These are phyloP conservation scores for Quercus berberidifolia DNA, from an alignment of 306 rosid genomes.

Conservation along the genomic window DNA sequence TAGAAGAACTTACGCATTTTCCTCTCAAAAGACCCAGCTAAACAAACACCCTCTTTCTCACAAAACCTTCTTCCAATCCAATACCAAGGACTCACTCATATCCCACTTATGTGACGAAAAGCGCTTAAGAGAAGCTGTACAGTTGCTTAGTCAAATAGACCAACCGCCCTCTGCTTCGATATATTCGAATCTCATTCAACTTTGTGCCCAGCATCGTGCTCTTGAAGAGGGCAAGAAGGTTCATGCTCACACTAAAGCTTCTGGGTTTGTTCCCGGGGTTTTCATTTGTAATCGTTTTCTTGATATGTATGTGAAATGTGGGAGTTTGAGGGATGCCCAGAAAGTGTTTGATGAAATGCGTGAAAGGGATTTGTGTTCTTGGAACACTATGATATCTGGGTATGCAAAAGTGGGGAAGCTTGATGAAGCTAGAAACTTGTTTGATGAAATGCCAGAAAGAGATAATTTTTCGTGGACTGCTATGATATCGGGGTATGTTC, in stretches of 20 bases:
- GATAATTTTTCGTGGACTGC: conserved; percentile 30
- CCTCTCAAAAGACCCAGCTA: conserved; percentile 14
- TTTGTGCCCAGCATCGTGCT: conserved; percentile 48
- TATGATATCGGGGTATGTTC: conserved; percentile 23
- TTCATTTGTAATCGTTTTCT: conserved; percentile 51
- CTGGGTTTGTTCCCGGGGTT: conserved; percentile 45
- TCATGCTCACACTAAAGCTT: conserved; percentile 49
- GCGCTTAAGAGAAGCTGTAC: conserved; percentile 53
- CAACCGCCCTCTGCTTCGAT: conserved; percentile 26
- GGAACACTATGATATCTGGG: conserved; percentile 26
- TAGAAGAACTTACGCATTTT: conserved; percentile 20
- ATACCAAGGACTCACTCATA: conserved; percentile 33
- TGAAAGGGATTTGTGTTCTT: conserved; percentile 20
- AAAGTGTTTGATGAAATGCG: conserved; percentile 23
- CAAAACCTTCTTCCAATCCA: conserved; percentile 13
- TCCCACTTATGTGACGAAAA: conserved; percentile 35
- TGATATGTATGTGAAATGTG: conserved; percentile 50
- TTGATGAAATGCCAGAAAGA: conserved; percentile 21
- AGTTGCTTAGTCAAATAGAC: conserved; percentile 29
- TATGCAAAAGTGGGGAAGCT: conserved; percentile 30
- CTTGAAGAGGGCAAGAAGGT: conserved; percentile 45
- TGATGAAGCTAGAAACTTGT: conserved; percentile 11
- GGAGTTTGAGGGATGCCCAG: conserved; percentile 39
- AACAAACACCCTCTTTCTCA: not conserved
- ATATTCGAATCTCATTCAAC: conserved; percentile 43